phyloP scores from a whole-genome alignment of 2,329 filamentous ascomycete genomes.

The Fonsecaea pedrosoi region DNA sequence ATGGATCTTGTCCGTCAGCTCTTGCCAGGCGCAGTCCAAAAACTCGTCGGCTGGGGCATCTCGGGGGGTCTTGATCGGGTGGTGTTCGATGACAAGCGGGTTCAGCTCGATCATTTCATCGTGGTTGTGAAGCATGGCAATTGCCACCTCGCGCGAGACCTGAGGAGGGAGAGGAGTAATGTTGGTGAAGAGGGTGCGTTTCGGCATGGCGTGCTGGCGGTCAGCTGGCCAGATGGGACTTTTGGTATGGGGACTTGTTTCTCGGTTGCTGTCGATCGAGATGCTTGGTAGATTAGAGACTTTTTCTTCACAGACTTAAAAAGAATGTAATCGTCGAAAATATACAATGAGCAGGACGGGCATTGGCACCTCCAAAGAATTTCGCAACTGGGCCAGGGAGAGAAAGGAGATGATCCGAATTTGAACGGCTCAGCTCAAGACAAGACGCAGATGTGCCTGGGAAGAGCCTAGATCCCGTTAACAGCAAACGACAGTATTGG shows the following conservation, averaged over 20 bases:
- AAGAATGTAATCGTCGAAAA: not conserved
- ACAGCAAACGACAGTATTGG: slow-evolving; percentile 1
- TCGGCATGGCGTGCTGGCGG: slow-evolving; percentile 63
- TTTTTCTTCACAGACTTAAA: not conserved
- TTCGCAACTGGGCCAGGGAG: not conserved
- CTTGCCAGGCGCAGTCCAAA: slow-evolving; percentile 74
- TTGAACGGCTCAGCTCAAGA: slow-evolving; percentile 6
- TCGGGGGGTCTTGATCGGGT: slow-evolving; percentile 70
- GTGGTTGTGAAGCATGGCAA: slow-evolving; percentile 79
- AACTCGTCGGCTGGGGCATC: slow-evolving; percentile 74
- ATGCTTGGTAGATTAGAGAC: not conserved
- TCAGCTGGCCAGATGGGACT: not conserved
- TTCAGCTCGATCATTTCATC: slow-evolving; percentile 86
- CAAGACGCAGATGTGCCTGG: slow-evolving; percentile 17
- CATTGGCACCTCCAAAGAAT: not conserved
- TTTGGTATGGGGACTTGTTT: not conserved
- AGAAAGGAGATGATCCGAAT: slow-evolving; percentile 7
- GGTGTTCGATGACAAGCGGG: slow-evolving; percentile 76
- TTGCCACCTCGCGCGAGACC: slow-evolving; percentile 72
- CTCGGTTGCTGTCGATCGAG: slow-evolving; percentile 1
- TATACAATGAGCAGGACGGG: not conserved
- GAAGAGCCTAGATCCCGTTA: slow-evolving; percentile 1
- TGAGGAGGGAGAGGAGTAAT: slow-evolving; percentile 76
- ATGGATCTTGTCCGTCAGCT: slow-evolving; percentile 75
- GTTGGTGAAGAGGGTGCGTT: slow-evolving; percentile 74